A percentile compares a stretch with the other conserved stretches of the same genome.
Conservation (phyloP, 805 yeast genomes). For the Yueomyces sp. region DNA sequence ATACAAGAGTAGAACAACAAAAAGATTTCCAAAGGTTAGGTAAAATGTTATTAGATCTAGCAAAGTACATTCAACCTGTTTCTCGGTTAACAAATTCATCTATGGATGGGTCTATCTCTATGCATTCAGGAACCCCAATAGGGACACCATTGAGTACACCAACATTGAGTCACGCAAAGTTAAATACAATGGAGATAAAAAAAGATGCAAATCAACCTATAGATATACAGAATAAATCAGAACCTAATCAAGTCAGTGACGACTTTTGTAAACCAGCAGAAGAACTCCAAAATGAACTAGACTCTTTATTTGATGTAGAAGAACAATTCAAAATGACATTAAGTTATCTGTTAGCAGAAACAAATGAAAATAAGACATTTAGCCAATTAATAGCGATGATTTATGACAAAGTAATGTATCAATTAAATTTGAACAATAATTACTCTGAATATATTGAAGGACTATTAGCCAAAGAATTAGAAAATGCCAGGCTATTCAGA, state of each 20-base stretch:
- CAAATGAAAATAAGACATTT: constrained; percentile 14
- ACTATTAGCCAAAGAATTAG: constrained; percentile 58
- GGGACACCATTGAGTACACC: not conserved
- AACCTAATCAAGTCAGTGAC: not conserved
- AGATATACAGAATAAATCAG: constrained; percentile 1
- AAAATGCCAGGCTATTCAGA: constrained; percentile 78
- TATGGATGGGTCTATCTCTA: not conserved
- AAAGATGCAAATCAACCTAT: constrained; percentile 3
- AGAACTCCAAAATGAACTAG: constrained; percentile 1
- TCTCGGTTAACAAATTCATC: not conserved
- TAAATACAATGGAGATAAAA: constrained; percentile 15
- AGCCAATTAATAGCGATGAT: constrained; percentile 28
- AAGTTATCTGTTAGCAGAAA: constrained; percentile 20
- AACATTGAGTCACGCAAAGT: constrained; percentile 7
- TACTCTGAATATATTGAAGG: constrained; percentile 47
- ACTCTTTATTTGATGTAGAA: constrained; percentile 19
- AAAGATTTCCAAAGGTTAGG: constrained; percentile 53
- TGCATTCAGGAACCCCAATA: not conserved
- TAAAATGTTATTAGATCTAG: constrained; percentile 18
- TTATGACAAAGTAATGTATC: constrained; percentile 31
- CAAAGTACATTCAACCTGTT: not conserved
- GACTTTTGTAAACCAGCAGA: not conserved
- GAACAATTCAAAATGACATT: constrained; percentile 34
- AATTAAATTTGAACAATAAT: constrained; percentile 37
- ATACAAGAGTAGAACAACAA: constrained; percentile 27